These are phyloP conservation scores for Lentithecium fluviatile DNA, from an alignment of 495 filamentous ascomycete species.

Conservation along the genomic window DNA sequence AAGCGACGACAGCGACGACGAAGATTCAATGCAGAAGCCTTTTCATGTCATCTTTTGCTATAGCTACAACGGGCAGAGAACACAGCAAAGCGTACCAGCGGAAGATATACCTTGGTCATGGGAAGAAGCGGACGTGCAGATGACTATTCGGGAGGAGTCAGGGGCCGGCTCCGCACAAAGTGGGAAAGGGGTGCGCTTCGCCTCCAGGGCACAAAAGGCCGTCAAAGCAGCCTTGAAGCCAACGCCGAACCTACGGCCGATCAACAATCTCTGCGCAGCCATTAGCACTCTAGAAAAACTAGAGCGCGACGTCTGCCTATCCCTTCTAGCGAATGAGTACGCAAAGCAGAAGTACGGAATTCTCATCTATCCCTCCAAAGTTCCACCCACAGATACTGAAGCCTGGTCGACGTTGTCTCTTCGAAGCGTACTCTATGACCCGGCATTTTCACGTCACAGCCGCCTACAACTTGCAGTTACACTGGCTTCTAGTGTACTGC, in stretches of 20 bases:
- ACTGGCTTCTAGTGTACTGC: conserved; percentile 26
- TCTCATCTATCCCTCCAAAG: conserved; percentile 17
- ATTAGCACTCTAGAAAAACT: conserved; percentile 20
- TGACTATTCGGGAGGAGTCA: background rate
- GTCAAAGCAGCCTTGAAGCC: conserved; percentile 24
- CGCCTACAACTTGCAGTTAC: conserved; percentile 32
- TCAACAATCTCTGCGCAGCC: conserved; percentile 21
- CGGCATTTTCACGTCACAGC: conserved; percentile 17
- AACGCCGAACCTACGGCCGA: conserved; percentile 15
- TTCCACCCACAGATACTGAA: conserved; percentile 12
- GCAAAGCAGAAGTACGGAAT: conserved; percentile 27
- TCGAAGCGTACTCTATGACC: conserved; percentile 8
- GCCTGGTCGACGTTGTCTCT: conserved; percentile 11
- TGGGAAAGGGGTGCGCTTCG: conserved; percentile 15
- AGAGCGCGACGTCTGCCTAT: conserved; percentile 25
- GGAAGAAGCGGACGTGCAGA: conserved; percentile 26
- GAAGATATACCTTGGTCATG: conserved; percentile 14
- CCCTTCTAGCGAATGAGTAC: conserved; percentile 12
- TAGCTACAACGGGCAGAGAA: background rate
- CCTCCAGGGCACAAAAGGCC: conserved; percentile 19
- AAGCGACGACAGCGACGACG: conserved; percentile 14
- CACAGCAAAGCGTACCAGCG: background rate
- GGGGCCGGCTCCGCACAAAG: background rate
- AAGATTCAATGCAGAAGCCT: conserved; percentile 16
- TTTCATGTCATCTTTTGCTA: conserved; percentile 26